A percentile compares a stretch with the other conserved stretches of the same genome.
These are phyloP conservation scores for Tuber indicum DNA, from an alignment of 495 filamentous ascomycete genomes.

Conservation along the genomic window DNA sequence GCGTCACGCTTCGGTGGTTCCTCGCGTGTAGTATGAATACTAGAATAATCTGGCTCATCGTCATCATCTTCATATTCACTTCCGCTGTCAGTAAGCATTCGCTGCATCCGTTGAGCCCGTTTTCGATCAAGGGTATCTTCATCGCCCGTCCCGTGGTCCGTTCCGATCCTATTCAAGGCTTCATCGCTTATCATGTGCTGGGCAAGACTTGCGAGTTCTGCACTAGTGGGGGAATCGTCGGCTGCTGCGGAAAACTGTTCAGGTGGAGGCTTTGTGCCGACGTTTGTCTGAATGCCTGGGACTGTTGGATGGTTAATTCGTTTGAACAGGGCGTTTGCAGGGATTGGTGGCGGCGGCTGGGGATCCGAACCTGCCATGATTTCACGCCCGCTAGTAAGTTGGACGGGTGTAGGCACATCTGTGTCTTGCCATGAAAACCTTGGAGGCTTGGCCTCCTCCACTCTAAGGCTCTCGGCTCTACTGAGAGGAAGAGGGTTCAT, in stretches of 20 bases:
- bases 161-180: slow-evolving; percentile 51
- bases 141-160: slow-evolving; percentile 20
- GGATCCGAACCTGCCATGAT: slow-evolving; percentile 7
- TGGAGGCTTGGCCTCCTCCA: slow-evolving; percentile 16
- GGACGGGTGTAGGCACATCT: slow-evolving; percentile 24
- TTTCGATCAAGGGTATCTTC: slow-evolving; percentile 38
- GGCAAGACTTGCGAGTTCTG: slow-evolving; percentile 58
- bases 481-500: background rate
- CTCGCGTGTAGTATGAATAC: slow-evolving; percentile 42
- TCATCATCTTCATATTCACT: slow-evolving; percentile 43
- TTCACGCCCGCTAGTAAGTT: slow-evolving; percentile 35
- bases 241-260: slow-evolving; percentile 45
- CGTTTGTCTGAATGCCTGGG: slow-evolving; percentile 47
- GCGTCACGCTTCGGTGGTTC: slow-evolving; percentile 37
- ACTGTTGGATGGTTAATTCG: slow-evolving; percentile 43
- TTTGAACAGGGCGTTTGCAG: slow-evolving; percentile 37
- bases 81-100: slow-evolving; percentile 36
- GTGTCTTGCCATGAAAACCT: slow-evolving; percentile 36
- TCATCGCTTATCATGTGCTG: slow-evolving; percentile 60
- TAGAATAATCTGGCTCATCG: slow-evolving; percentile 47
- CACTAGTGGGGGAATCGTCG: slow-evolving; percentile 38
- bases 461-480: background rate
- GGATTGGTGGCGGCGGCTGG: slow-evolving; percentile 30
- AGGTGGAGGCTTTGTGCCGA: slow-evolving; percentile 60
- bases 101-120: slow-evolving; percentile 31